A percentile compares a stretch with the other conserved stretches of the same genome.
Conservation (phyloP, 345 rosid species). For the Lumnitzera littorea region DNA sequence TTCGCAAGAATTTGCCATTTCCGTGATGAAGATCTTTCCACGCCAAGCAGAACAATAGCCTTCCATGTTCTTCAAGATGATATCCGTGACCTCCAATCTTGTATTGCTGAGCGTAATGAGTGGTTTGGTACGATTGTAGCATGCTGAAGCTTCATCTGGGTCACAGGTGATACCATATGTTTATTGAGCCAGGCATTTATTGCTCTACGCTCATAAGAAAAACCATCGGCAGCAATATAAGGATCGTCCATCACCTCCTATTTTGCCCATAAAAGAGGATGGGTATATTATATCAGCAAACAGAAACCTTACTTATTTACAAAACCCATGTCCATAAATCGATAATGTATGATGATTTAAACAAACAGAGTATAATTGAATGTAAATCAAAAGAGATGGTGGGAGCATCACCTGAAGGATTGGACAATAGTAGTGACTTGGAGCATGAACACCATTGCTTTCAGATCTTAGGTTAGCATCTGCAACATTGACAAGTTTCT, state of each 20-base stretch:
- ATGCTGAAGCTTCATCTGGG: slow-evolving; percentile 52
- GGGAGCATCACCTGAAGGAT: slow-evolving; percentile 56
- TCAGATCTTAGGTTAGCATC: slow-evolving; percentile 36
- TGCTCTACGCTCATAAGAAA: slow-evolving; percentile 69
- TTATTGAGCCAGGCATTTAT: slow-evolving; percentile 65
- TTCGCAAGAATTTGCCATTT: too few species aligned
- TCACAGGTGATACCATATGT: slow-evolving; percentile 66
- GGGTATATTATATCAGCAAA: neutral
- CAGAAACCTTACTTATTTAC: neutral
- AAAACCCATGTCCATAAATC: neutral
- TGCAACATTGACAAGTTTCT: slow-evolving; percentile 54
- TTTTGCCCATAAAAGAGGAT: slow-evolving; percentile 8
- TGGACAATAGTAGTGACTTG: slow-evolving; percentile 71
- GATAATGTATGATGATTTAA: neutral
- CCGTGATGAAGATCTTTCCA: too few species aligned
- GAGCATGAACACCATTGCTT: slow-evolving; percentile 34
- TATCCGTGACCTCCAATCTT: slow-evolving; percentile 63
- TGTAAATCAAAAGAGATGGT: neutral
- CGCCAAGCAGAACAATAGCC: too few species aligned
- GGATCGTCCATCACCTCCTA: slow-evolving; percentile 93
- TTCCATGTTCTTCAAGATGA: neutral
- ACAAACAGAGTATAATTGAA: neutral
- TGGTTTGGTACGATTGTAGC: slow-evolving; percentile 46
- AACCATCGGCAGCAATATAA: slow-evolving; percentile 81
- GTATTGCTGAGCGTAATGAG: slow-evolving; percentile 61